phyloP scores from a whole-genome alignment of 2,329 filamentous ascomycete genomes.

The Penicillium digitatum region DNA sequence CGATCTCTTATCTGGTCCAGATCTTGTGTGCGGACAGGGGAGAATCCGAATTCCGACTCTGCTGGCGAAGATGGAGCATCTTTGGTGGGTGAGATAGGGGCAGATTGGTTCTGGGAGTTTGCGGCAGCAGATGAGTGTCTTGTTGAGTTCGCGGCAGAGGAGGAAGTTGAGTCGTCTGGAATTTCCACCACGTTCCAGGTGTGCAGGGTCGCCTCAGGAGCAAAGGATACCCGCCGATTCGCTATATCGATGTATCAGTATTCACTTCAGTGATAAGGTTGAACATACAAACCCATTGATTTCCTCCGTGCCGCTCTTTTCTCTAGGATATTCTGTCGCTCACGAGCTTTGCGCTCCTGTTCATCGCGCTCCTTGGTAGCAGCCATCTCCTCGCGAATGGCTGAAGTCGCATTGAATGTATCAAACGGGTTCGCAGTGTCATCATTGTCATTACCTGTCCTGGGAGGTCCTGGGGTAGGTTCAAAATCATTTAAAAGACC shows the following conservation, averaged over 20 bases:
- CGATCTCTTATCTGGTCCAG: slow-evolving; percentile 56
- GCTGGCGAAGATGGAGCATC: slow-evolving; percentile 61
- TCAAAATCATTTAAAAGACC: slow-evolving; percentile 45
- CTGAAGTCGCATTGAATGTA: slow-evolving; percentile 40
- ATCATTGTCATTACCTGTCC: slow-evolving; percentile 38
- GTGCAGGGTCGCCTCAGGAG: slow-evolving; percentile 92
- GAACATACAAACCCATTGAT: slow-evolving; percentile 60
- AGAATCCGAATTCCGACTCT: slow-evolving; percentile 55
- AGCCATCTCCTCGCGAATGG: slow-evolving; percentile 52
- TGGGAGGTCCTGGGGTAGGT: slow-evolving; percentile 34
- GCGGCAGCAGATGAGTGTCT: slow-evolving; percentile 65
- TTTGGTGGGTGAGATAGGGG: slow-evolving; percentile 45
- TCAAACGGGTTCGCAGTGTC: slow-evolving; percentile 49
- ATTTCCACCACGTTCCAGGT: slow-evolving; percentile 95
- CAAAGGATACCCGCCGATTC: slow-evolving; percentile 91
- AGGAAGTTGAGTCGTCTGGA: slow-evolving; percentile 77
- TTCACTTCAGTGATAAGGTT: neutral
- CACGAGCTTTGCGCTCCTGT: slow-evolving; percentile 55
- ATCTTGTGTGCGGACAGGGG: slow-evolving; percentile 63
- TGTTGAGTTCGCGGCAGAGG: slow-evolving; percentile 68
- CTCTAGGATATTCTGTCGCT: slow-evolving; percentile 60
- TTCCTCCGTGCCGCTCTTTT: slow-evolving; percentile 85
- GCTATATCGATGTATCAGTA: slow-evolving; percentile 44
- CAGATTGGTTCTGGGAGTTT: slow-evolving; percentile 28
- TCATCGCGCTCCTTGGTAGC: slow-evolving; percentile 67